phyloP scores from a whole-genome alignment of 176 grass and related monocot species.

The Aechmea fasciata region DNA sequence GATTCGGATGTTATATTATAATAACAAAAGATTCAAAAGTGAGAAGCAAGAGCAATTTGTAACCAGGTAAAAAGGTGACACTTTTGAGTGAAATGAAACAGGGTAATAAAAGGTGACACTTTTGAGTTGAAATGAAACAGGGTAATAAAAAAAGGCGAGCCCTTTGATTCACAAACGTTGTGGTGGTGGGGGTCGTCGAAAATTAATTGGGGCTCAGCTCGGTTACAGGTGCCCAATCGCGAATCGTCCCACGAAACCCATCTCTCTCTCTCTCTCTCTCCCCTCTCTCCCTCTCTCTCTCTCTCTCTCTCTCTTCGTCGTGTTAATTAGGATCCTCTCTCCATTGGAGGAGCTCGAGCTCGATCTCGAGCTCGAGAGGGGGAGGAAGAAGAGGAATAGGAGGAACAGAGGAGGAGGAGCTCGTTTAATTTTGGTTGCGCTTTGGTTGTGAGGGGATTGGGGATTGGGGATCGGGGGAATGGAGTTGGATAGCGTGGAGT shows the following conservation, averaged over 20 bases:
- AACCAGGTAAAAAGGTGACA: too few species aligned
- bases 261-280: neutral
- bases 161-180: too few species aligned
- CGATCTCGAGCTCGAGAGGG: too few species aligned
- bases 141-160: too few species aligned
- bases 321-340: neutral
- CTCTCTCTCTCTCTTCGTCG: neutral
- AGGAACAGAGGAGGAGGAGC: neutral
- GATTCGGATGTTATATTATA: too few species aligned
- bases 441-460: neutral
- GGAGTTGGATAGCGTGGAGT: slow-evolving; percentile 8
- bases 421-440: neutral
- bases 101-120: too few species aligned
- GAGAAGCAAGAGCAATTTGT: too few species aligned
- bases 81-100: too few species aligned
- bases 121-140: too few species aligned
- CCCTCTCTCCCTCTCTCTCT: neutral
- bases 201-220: too few species aligned
- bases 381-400: neutral
- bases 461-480: neutral
- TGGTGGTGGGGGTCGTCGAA: too few species aligned
- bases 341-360: neutral
- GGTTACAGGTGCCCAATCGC: neutral
- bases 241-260: neutral
- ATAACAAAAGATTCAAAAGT: too few species aligned